Conservation (phyloP, 495 filamentous ascomycete species). For the Neurospora hispaniola region DNA sequence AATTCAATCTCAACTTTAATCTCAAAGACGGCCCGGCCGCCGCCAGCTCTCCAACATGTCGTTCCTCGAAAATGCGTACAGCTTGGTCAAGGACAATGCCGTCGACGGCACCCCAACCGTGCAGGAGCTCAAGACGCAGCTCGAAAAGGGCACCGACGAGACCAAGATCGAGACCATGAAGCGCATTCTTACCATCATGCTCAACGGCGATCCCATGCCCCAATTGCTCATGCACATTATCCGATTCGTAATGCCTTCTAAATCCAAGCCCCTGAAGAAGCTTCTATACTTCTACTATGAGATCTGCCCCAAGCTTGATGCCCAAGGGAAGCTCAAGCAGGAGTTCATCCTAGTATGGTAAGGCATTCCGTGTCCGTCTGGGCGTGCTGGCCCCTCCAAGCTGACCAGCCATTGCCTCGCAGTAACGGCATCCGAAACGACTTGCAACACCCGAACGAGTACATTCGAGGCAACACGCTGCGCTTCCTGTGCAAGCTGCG, state of each 20-base stretch:
- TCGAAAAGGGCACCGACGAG: constrained; percentile 97
- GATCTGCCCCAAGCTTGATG: constrained; percentile 92
- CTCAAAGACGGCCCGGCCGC: constrained; percentile 1
- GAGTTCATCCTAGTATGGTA: constrained; percentile 99
- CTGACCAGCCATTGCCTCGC: constrained; percentile 11
- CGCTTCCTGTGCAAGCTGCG: constrained; percentile 95
- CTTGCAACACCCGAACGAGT: constrained; percentile 95
- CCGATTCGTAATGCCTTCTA: constrained; percentile 97
- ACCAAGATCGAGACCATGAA: constrained; percentile 98
- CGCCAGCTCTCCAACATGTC: constrained; percentile 59
- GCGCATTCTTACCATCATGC: constrained; percentile 90
- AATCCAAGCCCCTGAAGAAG: constrained; percentile 94
- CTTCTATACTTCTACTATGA: constrained; percentile 98
- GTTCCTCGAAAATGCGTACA: constrained; percentile 90
- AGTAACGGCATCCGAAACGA: constrained; percentile 98
- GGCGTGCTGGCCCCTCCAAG: neutral
- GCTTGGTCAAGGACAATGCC: constrained; percentile 90
- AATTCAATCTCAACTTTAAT: neutral
- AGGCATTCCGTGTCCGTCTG: constrained; percentile 17
- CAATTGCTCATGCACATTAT: constrained; percentile 98
- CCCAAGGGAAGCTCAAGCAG: constrained; percentile 88
- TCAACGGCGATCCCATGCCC: constrained; percentile 95
- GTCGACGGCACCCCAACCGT: constrained; percentile 74
- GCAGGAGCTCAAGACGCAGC: constrained; percentile 82
- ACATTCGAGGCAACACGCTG: constrained; percentile 90